Base-by-base conservation (phyloP, 108 stramenopile species). In the Epithemia pelagica region DNA sequence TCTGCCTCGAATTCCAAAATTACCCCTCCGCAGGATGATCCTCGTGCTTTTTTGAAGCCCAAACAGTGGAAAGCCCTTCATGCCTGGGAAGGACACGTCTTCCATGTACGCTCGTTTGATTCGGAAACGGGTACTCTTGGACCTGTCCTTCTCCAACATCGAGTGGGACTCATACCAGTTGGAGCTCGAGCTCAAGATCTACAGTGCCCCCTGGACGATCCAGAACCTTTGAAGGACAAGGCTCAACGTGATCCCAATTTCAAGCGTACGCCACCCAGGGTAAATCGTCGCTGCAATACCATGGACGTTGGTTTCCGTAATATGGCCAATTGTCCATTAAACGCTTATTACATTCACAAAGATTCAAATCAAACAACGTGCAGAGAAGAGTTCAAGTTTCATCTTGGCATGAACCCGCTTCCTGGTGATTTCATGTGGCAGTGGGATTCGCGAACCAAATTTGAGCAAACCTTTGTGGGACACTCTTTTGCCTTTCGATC, bases 381-480 rank as follows among this genome's bases (percentile, higher is more conserved):
- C 55, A 54, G 59, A 27, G 81, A 82, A 61, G 59, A 69, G 21
- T 82, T 78, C 65, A 59, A 71, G 21, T 82, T 78, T 59, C 81
- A 82, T 54, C 58, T 82, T 70, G 81, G 81, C 26, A 67, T 64
- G 33, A 76, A 82, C 21, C 61, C 58, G 28, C 5, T 23, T 3
- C 20, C 32, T 15, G 15, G 10, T 2, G 65, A 78, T 30, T 76
- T 71, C 31, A 73, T 76, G 72, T 54, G 52, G 29, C 71, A 78
- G 52, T 82, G 81, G 81, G 72, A 67, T n/a, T 65, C 62, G 26
- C 15, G 58, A 24, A 82, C 78, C 27, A 79, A 78, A 54, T 82
- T 70, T 52, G 81, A 82, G 53, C 74, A 61, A 5, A 65, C 77
- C 58, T 76, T 62, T 60, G 58, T 82, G 18, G 78, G 78, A 1